Base-by-base conservation (phyloP, 371 early-diverging fungal genomes). In the Mucor piriformis region DNA sequence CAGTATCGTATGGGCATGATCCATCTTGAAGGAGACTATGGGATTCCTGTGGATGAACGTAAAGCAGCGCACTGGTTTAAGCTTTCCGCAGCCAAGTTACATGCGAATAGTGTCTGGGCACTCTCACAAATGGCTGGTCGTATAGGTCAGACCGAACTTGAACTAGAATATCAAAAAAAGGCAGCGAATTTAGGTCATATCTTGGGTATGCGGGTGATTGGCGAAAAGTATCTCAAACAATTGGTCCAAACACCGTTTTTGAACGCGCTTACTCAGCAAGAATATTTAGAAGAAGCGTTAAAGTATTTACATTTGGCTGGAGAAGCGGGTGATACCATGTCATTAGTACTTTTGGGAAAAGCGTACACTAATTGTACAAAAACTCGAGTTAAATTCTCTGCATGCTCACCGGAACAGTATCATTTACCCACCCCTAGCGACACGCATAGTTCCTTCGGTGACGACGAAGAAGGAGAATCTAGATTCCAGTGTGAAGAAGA, bases 271-370 rank as follows among this genome's bases (percentile, higher is more conserved):
- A 52, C 61, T 35, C 63, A 63, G 20, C 55, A 67, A 44, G 66
- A 65, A 42, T 61, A 77, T 46, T 33, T 67, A 1, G 51, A 48
- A 3, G 33, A 53, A 49, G 73, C 81, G 0, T 57, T 76, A n/a
- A 54, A 59, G 11, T 79, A 75, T 52, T 69, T 72, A 34, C 69
- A 63, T 51, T 64, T 73, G 56, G 80, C 80, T 24, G 77, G 70
- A 2, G 64, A 65, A 46, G 52, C 56, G 24, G 70, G 70, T 27
- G 79, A 79, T 48, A 66, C 69, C n/a, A 73, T 74, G 44, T 60
- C 79, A 0, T 53, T 79, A 7, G 67, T 79, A 0, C 23, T 72
- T 6, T 35, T 79, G 2, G 61, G 65, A 10, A 67, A 77, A 34
- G 21, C 64, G 3, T 69, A 69, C 43, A 62, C 59, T 11, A 66